These are phyloP conservation scores for Oxytropis ochrocephala DNA, from an alignment of 306 rosid genomes.

Conservation along the genomic window DNA sequence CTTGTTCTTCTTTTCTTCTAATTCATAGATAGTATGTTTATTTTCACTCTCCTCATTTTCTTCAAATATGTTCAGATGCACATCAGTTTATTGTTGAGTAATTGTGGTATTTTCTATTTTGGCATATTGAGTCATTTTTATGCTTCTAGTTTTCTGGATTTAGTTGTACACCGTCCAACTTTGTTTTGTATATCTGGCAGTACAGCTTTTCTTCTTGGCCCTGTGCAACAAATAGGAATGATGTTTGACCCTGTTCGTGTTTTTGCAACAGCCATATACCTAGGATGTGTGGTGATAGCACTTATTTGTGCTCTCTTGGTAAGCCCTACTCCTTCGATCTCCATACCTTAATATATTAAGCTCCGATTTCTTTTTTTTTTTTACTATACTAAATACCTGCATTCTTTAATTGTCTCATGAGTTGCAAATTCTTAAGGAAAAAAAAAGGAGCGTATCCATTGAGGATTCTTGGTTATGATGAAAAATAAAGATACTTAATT, in stretches of 20 bases:
- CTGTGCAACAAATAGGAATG: constrained; percentile 60
- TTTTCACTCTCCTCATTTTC: neutral
- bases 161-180: constrained; percentile 11
- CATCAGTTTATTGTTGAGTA: neutral
- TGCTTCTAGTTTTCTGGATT: constrained; percentile 12
- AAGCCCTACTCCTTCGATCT: constrained; percentile 24
- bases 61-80: neutral
- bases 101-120: neutral
- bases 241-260: constrained; percentile 84
- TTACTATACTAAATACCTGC: neutral
- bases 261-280: constrained; percentile 73
- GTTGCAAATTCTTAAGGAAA: neutral
- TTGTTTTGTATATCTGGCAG: constrained; percentile 54
- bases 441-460: no score
- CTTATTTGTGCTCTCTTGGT: constrained; percentile 92
- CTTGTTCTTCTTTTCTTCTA: neutral
- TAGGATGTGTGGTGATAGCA: constrained; percentile 79
- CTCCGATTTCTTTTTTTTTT: neutral
- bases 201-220: constrained; percentile 92
- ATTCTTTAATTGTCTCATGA: neutral
- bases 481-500: no score
- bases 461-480: no score
- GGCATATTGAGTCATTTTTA: neutral
- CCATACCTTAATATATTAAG: neutral
- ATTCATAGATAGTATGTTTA: neutral